Percentiles rank a stretch among this genome's conserved stretches.
These are phyloP conservation scores for Wickerhamomyces subpelliculosus DNA, from an alignment of 805 yeast genomes.

Conservation along the genomic window DNA sequence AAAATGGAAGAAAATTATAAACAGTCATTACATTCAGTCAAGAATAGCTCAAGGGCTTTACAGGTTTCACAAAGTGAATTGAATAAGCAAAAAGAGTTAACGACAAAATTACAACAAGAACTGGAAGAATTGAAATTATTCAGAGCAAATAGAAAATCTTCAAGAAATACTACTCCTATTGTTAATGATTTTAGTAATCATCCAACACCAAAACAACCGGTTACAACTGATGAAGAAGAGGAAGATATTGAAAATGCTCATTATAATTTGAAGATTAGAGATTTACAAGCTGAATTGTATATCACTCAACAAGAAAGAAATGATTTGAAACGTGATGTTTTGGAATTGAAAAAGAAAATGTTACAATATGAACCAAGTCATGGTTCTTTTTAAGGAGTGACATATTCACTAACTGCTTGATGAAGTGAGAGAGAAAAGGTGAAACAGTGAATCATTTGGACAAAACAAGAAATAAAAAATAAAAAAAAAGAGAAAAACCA, in stretches of 20 bases:
- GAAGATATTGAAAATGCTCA: slow-evolving; percentile 41
- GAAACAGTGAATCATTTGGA: no score
- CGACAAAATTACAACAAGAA: slow-evolving; percentile 53
- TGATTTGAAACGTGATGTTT: slow-evolving; percentile 57
- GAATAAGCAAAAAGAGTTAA: slow-evolving; percentile 47
- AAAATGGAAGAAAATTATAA: slow-evolving; percentile 59
- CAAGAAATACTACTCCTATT: slow-evolving; percentile 20
- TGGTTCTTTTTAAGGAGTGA: slow-evolving; percentile 5
- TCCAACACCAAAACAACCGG: slow-evolving; percentile 9
- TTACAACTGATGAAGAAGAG: slow-evolving; percentile 24
- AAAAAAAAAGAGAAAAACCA: no score
- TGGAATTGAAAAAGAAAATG: slow-evolving; percentile 53
- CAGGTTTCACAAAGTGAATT: slow-evolving; percentile 68
- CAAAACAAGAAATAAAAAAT: no score
- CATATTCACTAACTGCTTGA: no score
- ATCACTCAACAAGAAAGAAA: slow-evolving; percentile 81
- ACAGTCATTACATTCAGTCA: slow-evolving; percentile 63
- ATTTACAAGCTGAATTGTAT: slow-evolving; percentile 76
- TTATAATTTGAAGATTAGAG: slow-evolving; percentile 69
- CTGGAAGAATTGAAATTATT: slow-evolving; percentile 60
- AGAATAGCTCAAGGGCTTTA: slow-evolving; percentile 70
- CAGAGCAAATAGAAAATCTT: slow-evolving; percentile 33
- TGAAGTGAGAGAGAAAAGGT: no score
- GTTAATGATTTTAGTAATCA: slow-evolving; percentile 14
- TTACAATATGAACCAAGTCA: slow-evolving; percentile 16